Evolutionary conservation across 306 rosid species (phyloP).

Genomic region (Vigna mungo): DNA sequence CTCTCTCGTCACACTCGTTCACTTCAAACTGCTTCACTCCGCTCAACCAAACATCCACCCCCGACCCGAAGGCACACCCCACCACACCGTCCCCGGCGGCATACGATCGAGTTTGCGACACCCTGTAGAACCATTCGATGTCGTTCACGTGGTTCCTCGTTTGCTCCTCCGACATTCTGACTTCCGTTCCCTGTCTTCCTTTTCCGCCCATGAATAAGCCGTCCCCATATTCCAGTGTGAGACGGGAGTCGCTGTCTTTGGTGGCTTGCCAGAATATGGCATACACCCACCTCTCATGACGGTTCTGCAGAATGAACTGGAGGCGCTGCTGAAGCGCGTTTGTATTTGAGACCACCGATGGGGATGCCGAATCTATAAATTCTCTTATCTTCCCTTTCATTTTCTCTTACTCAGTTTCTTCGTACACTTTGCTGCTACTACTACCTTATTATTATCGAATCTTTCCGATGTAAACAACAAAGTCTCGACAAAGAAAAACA

Average conservation of each 20-base stretch:
- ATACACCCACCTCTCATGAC: slow-evolving; percentile 64
- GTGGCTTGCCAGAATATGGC: slow-evolving; percentile 61
- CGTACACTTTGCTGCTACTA: neutral
- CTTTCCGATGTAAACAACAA: neutral
- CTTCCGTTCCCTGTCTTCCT: neutral
- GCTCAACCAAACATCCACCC: slow-evolving; percentile 53
- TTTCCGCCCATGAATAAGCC: slow-evolving; percentile 50
- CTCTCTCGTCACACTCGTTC: slow-evolving; percentile 57
- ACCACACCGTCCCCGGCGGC: slow-evolving; percentile 25
- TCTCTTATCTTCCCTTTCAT: slow-evolving; percentile 5
- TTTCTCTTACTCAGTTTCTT: neutral
- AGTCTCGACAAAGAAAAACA: neutral
- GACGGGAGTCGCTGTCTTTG: slow-evolving; percentile 6
- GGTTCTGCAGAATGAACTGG: slow-evolving; percentile 49
- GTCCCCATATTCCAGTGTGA: slow-evolving; percentile 45
- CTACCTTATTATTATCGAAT: too few relatives aligned
- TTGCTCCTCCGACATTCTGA: neutral
- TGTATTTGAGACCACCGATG: slow-evolving; percentile 31
- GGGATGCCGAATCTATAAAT: slow-evolving; percentile 28
- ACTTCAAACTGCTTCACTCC: slow-evolving; percentile 42
- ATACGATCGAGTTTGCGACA: slow-evolving; percentile 39
- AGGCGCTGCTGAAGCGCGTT: slow-evolving; percentile 53
- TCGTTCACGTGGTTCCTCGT: neutral
- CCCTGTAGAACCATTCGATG: slow-evolving; percentile 51
- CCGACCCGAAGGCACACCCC: slow-evolving; percentile 46